Evolutionary conservation across 2,329 filamentous ascomycete species (phyloP), one percentile per base, ranked within the genome.

Genomic region (Ophiostoma perfectum): DNA sequence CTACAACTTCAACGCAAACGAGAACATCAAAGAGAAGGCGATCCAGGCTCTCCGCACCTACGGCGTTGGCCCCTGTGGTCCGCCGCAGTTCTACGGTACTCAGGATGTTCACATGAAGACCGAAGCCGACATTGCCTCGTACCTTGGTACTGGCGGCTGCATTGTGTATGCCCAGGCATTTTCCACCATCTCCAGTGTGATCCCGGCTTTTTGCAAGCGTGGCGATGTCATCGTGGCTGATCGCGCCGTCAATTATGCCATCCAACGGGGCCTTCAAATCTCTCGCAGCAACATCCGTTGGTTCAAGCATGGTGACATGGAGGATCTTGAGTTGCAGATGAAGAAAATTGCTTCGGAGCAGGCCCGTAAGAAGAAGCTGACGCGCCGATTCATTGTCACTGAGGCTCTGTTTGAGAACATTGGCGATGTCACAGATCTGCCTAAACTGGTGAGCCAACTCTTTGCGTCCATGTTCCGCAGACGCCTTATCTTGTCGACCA

Each of bases 101-200:
- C 94, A 98, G 78, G 95, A 99, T 79, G 93, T 98, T 63, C 95
- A 99, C 79, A 94, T 97, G 87, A 95, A 96, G 82, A 93, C 92
- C 16, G 95, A 99, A 80, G 87, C 91, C 68, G 94, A 98, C 77
- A 93, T 99, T 75, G 93, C 95, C 38, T 86, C 90, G 9, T 96
- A 94, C 76, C 80, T 99, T 39, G 95, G 95, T 38, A 92, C 91
- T 1, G 88, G 93, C 67, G 89, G 90, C 44, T 96, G 92, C 76
- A 98, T 99, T 73, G 88, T 99, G 70, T 99, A 99, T 76, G 91
- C 95, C 0, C 95, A 99, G 77, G 90, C 93, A 4, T 98, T 99
- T 77, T 96, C 92, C 39, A 97, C 95, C 55, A 96, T 98, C 70
- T 93, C 91, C n/a, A 94, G 91, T 76, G 93, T 98, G 36, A 97